Evolutionary conservation across 2,329 filamentous ascomycete genomes (phyloP), one percentile per base, ranked within the genome.

Genomic region (Epichloe baconii): DNA sequence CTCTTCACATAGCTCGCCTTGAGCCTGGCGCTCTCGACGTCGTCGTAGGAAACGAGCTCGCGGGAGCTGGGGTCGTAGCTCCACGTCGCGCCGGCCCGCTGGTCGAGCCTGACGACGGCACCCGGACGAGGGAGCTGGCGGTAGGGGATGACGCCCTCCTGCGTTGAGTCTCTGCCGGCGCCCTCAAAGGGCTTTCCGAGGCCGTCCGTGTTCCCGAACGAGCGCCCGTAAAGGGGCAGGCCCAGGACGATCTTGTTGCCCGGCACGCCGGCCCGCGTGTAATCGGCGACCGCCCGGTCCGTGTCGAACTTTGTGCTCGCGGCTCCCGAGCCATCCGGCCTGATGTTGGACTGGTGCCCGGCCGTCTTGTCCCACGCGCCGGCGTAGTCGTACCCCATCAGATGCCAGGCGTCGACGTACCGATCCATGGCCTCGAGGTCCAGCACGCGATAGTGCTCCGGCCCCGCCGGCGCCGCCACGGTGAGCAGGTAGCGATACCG

Each of bases 181-280:
- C 85, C 84, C 5, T 60, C 71, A 67, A 76, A 93, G 0, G 75
- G 61, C 56, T 74, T 68, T 1, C 86, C 88, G 0, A 83, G 73
- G 0, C 86, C 86, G 5, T 73, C 66, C 0, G 88, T 91, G 44
- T 77, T 71, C 48, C 75, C 70, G 61, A 93, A 93, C 0, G 82
- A 75, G n/a, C 86, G 82, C 1, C 87, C 88, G 62, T 91, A 93
- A 1, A 93, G 72, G 0, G 88, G 86, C 69, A 91, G 77, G 1
- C 87, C 87, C 35, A 93, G 67, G 6, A 86, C 75, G 48, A 94
- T 79, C 67, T 90, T 91, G 47, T 68, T 62, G 0, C 79, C 56
- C 0, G 74, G 58, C 8, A 93, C 74, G 8, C 80, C 81, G 12
- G 73, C 69, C 3, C 69, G 61, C 11, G 79, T 66, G 51, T 68